Base-by-base conservation (phyloP, 768 basidiomycete species). In the Serendipita sp. region DNA sequence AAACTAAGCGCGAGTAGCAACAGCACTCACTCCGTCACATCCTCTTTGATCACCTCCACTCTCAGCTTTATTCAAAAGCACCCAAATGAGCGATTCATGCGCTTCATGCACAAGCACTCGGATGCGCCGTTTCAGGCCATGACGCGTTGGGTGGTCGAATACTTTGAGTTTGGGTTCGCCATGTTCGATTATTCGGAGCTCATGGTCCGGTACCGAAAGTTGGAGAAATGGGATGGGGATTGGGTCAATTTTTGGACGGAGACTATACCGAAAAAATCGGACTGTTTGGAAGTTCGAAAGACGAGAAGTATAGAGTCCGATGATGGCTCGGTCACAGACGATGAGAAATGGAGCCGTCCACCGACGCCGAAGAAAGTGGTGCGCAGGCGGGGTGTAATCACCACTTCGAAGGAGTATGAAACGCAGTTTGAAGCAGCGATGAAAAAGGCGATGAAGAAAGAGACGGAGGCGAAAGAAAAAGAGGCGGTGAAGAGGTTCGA, bases 221-320 rank as follows among this genome's bases (percentile, higher is more conserved):
- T 84, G 17, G 76, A 79, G 3, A 69, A 65, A 0, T 82, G 82
- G 81, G 44, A 65, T 17, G 79, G 79, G 2, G 45, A 77, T 38
- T 83, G 82, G 82, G 70, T 80, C 11, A 82, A 82, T 68, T 83
- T 81, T 65, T 84, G 79, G 79, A 82, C 81, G n/a, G 72, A 76
- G 60, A 81, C 80, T 0, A 61, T 70, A 9, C 45, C 53, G 4
- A 51, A 51, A 62, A 14, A 42, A n/a, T 38, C 38, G 5, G 28
- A 60, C 34, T 24, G 31, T 7, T 64, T 22, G 38, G 0, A 34
- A 33, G 31, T 17, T 3, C 20, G 14, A 38, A 38, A 14, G 14
- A 38, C 38, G 38, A 38, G 38, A 38, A 30, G 30, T 38, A 9
- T 58, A 56, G 60, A 38, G 4, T 20, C 22, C 62, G 61, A 30